A percentile compares a stretch with the other conserved stretches of the same genome.
phyloP scores from a whole-genome alignment of 257 asterid genomes.

The Capsicum rhomboideum region DNA sequence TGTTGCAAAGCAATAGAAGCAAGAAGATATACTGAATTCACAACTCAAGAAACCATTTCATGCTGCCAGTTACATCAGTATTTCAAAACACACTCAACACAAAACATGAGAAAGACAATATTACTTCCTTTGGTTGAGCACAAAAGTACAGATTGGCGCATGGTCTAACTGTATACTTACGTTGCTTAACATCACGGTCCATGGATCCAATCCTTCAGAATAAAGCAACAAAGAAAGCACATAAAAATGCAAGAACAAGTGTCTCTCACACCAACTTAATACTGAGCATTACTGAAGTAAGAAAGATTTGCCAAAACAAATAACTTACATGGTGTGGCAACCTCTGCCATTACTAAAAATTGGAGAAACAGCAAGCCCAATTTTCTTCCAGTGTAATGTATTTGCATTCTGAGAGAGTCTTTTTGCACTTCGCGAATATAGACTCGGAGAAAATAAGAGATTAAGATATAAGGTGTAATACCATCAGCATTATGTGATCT shows the following conservation, averaged over 20 bases:
- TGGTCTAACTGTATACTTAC: neutral
- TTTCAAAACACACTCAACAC: neutral
- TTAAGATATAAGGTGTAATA: constrained; percentile 32
- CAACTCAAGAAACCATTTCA: neutral
- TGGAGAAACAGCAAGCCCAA: constrained; percentile 23
- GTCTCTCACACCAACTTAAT: neutral
- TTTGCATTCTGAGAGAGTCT: neutral
- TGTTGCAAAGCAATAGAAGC: neutral
- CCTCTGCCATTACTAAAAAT: constrained; percentile 28
- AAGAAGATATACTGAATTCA: neutral
- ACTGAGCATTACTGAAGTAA: neutral
- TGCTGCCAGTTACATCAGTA: too few species aligned
- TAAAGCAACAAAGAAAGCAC: neutral
- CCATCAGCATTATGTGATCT: too few species aligned
- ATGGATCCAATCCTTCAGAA: constrained; percentile 38
- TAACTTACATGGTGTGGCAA: constrained; percentile 37
- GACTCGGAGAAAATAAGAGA: constrained; percentile 25
- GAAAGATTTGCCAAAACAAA: neutral
- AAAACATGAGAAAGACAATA: too few species aligned
- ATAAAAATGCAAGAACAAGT: neutral
- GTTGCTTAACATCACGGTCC: constrained; percentile 16
- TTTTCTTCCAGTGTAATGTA: constrained; percentile 17
- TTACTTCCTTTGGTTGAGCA: too few species aligned
- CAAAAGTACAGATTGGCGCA: too few species aligned
- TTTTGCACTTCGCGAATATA: too few species aligned